Base-by-base conservation (phyloP, 2,329 filamentous ascomycete species). In the Diaporthe velutina region DNA sequence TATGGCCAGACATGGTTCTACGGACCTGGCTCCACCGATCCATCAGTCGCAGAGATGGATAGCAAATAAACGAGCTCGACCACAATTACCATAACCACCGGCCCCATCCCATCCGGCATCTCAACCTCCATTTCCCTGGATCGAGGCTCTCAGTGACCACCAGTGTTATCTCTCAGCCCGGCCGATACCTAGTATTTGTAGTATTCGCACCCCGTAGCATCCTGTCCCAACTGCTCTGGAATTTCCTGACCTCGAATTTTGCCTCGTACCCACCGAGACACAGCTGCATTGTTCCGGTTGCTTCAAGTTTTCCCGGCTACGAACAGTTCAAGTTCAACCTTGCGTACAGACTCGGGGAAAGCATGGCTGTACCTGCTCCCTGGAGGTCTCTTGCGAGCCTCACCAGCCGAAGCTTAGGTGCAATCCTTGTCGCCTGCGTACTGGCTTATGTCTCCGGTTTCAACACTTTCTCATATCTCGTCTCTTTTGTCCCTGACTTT, bases 401-500 rank as follows among this genome's bases (percentile, higher is more conserved):
- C 48, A 6, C n/a, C 45, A 28, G 42, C 15, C 45, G 13, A 13
- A 33, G 45, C 48, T 19, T 54, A 4, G 45, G 22, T 13, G 33
- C 75, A 15, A 70, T 76, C 48, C 30, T 79, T 7, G 15, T 68
- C n/a, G 64, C 64, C 15, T 40, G 22, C 33, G 0, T 22, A 10
- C 13, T 68, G 22, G 64, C 64, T 54, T 40, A 12, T 19, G 5
- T 54, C 33, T 28, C 48, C 55, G 64, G 30, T 77, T 25, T 73
- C 35, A 3, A 74, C 76, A 8, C 50, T 22, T 8, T 38, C 10
- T 10, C 42, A 13, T n/a, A 22, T 1, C 75, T 82, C 25, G 67
- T 76, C 1, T 77, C 78, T 42, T 75, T 80, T n/a, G 68, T 80
- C 22, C 70, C 78, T 38, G 73, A 78, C 48, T 74, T 79, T 4